Evolutionary conservation across 805 yeast species (phyloP).

Genomic region (Scheffersomyces spartinae): DNA sequence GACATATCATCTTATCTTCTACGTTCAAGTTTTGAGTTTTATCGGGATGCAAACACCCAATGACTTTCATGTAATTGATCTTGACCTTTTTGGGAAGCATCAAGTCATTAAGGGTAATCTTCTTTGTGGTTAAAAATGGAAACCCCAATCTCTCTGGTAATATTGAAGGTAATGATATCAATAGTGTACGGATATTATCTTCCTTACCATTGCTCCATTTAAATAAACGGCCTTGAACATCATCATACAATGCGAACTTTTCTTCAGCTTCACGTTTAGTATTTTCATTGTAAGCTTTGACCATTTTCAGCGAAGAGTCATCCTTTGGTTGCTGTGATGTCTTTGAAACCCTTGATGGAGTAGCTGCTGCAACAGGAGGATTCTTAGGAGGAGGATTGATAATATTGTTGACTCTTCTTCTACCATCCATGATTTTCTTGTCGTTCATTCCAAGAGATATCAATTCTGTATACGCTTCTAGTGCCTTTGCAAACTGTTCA

Average conservation of each 20-base stretch:
- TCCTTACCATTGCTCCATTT: conserved; percentile 69
- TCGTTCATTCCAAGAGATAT: conserved; percentile 59
- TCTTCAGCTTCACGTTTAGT: conserved; percentile 40
- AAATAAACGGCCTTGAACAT: conserved; percentile 40
- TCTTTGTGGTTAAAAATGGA: conserved; percentile 15
- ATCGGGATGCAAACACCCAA: conserved; percentile 74
- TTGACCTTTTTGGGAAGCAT: conserved; percentile 88
- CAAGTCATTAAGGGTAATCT: conserved; percentile 57
- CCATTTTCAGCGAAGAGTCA: conserved; percentile 35
- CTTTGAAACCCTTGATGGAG: conserved; percentile 8
- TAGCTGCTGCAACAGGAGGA: conserved; percentile 4
- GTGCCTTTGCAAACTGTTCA: conserved; percentile 59
- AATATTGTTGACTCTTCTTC: conserved; percentile 60
- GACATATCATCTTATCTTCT: conserved; percentile 76
- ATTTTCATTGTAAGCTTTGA: conserved; percentile 37
- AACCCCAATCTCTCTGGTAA: conserved; percentile 32
- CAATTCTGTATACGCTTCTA: conserved; percentile 47
- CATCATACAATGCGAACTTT: conserved; percentile 51
- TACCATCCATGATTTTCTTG: conserved; percentile 64
- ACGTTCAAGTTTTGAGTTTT: conserved; percentile 52
- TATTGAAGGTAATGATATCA: conserved; percentile 56
- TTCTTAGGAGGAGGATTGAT: conserved; percentile 41
- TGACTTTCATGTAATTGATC: conserved; percentile 71
- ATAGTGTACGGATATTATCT: conserved; percentile 66
- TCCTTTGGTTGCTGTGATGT: conserved; percentile 9